Base-by-base conservation (phyloP, 495 filamentous ascomycete species). In the Annulohypoxylon moriforme region DNA sequence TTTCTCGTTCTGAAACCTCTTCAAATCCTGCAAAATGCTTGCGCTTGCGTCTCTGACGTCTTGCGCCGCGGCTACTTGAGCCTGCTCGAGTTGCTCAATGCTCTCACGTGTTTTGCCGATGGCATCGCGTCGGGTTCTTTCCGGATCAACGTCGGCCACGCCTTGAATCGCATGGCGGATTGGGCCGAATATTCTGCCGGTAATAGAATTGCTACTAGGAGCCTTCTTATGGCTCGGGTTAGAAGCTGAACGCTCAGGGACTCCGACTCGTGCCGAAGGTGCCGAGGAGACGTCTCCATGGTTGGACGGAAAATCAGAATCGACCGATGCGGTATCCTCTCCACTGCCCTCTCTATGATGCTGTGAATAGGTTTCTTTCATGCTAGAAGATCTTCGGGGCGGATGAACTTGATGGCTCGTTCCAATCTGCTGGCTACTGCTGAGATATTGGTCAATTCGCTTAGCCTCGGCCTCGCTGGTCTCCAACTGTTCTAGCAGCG, bases 141-240 rank as follows among this genome's bases (percentile, higher is more conserved):
- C 96, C 0, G 96, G 96, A 75, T 99, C 96, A 29, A 94, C 92
- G 78, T 99, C 96, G 3, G 94, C 94, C 75, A 98, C 94, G 16
- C 96, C 96, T 77, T 97, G 94, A 25, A 97, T 91, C 0, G 96
- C 95, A 82, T 98, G 94, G 68, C 91, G 95, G 62, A 99, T 90
- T 10, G 94, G 89, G 20, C 94, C 94, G 78, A 99, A 98, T n/a
- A 98, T 92, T 79, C 92, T 96, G 78, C 91, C 96, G 27, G 93
- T 90, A 55, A 96, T 91, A 67, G 94, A 96, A 25, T 91, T 94
- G 22, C 92, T 89, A 61, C 92, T 93, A 22, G 83, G 80, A 47
- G 87, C 89, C 79, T 95, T 95, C 76, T 89, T 88, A 79, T 94
- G 92, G 13, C 81, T 78, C 18, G 83, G 73, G 46, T 64, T 76